Conservation (phyloP, 2,329 filamentous ascomycete genomes). For the Sporothrix phasma region DNA sequence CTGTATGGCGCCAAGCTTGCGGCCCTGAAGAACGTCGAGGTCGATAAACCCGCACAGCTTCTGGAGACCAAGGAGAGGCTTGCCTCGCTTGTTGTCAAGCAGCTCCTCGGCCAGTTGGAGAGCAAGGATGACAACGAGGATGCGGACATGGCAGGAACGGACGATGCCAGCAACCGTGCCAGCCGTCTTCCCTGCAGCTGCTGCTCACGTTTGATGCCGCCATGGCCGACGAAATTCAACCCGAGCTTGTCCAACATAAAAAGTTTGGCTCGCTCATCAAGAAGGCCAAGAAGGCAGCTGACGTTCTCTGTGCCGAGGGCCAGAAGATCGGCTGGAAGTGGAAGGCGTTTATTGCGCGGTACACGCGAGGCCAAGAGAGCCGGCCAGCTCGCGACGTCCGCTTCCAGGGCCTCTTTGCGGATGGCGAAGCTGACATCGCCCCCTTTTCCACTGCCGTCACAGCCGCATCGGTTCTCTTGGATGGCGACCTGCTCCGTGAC, state of each 20-base stretch:
- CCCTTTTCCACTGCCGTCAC: not conserved
- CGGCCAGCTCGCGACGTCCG: slow-evolving; percentile 27
- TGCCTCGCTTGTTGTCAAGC: not conserved
- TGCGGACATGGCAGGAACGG: not conserved
- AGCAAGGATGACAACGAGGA: slow-evolving; percentile 9
- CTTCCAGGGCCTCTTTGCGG: slow-evolving; percentile 22
- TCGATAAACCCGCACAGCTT: not conserved
- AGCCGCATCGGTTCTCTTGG: slow-evolving; percentile 26
- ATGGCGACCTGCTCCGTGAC: slow-evolving; percentile 22
- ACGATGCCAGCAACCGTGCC: not conserved
- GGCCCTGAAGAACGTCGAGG: not conserved
- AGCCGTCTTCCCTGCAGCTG: slow-evolving; percentile 14
- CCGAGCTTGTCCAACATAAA: slow-evolving; percentile 11
- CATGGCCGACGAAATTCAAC: slow-evolving; percentile 17
- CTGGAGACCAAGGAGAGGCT: not conserved
- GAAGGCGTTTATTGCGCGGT: slow-evolving; percentile 33
- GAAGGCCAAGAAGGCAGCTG: slow-evolving; percentile 18
- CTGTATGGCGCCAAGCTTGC: slow-evolving; percentile 1
- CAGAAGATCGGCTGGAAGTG: slow-evolving; percentile 35
- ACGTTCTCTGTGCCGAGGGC: slow-evolving; percentile 18
- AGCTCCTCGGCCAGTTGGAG: slow-evolving; percentile 3
- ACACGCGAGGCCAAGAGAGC: slow-evolving; percentile 26
- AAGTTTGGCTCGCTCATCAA: not conserved
- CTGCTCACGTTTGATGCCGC: slow-evolving; percentile 21
- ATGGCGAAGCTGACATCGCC: not conserved